Evolutionary conservation across 306 rosid genomes (phyloP).

Genomic region (Boehmeria nivea): DNA sequence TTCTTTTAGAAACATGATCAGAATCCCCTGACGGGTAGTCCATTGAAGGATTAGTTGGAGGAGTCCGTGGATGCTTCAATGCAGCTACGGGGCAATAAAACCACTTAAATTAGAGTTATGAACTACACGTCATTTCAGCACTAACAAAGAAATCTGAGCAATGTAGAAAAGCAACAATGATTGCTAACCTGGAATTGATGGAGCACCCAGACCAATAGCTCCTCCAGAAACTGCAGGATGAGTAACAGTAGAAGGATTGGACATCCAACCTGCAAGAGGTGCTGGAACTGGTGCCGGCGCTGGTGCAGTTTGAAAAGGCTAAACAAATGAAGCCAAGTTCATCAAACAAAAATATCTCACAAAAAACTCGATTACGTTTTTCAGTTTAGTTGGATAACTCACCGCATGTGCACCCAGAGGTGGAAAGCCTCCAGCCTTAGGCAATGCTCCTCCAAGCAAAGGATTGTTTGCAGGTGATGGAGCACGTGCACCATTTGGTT

Average conservation of each 20-base stretch:
- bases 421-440: conserved; percentile 94
- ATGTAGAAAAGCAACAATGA: conserved; percentile 19
- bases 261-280: conserved; percentile 98
- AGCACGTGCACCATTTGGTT: conserved; percentile 94
- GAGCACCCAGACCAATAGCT: conserved; percentile 91
- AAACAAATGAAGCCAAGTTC: conserved; percentile 23
- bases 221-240: conserved; percentile 90
- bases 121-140: conserved; percentile 10
- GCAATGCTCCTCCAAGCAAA: conserved; percentile 80
- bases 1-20: conserved; percentile 83
- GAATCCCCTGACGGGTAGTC: conserved; percentile 94
- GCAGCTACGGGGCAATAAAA: conserved; percentile 54
- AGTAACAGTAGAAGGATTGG: conserved; percentile 83
- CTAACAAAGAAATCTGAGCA: conserved; percentile 7
- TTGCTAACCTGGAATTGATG: conserved; percentile 80
- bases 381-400: conserved; percentile 26
- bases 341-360: conserved; percentile 11
- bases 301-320: conserved; percentile 93
- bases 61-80: conserved; percentile 95
- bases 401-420: conserved; percentile 98
- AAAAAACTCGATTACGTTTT: conserved; percentile 11
- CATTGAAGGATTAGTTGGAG: conserved; percentile 83
- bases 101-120: conserved; percentile 17
- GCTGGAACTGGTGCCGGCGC: conserved; percentile 77
- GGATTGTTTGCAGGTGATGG: conserved; percentile 96